Evolutionary conservation across 75 land plant species (phyloP).

Genomic region (Cupressus sempervirens): DNA sequence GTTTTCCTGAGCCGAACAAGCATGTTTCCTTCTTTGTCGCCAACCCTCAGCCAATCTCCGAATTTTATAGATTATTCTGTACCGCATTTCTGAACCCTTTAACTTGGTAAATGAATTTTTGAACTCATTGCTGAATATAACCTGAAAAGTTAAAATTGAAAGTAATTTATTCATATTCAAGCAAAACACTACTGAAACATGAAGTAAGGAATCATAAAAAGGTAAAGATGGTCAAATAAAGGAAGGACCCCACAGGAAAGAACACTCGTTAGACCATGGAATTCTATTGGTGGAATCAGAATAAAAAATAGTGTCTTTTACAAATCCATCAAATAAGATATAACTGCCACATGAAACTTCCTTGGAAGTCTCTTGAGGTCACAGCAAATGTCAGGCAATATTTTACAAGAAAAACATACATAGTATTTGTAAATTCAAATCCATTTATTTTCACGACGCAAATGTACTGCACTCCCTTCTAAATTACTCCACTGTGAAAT

Average conservation of each 20-base stretch:
- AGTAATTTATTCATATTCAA: neutral
- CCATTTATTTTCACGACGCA: neutral
- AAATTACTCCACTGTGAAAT: neutral
- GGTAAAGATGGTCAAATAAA: no score
- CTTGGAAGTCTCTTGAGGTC: no score
- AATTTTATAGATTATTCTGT: slow-evolving; percentile 26
- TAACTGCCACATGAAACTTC: no score
- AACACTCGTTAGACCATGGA: no score
- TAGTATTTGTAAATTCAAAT: neutral
- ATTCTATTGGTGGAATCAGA: no score
- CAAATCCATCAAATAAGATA: no score
- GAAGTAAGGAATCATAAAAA: no score
- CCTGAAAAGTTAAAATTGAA: slow-evolving; percentile 22
- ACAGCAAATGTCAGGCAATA: no score
- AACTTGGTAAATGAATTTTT: slow-evolving; percentile 36
- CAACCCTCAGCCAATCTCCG: slow-evolving; percentile 49
- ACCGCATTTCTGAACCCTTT: slow-evolving; percentile 15
- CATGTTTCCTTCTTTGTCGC: slow-evolving; percentile 24
- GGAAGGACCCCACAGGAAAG: no score
- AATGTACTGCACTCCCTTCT: neutral
- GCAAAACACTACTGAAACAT: no score
- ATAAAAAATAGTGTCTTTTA: no score
- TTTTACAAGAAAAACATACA: no score
- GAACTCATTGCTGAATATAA: slow-evolving; percentile 55
- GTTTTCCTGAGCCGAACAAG: slow-evolving; percentile 14